A percentile compares a stretch with the other conserved stretches of the same genome.
phyloP scores from a whole-genome alignment of 805 yeast genomes.

The Ogataea methanolica region DNA sequence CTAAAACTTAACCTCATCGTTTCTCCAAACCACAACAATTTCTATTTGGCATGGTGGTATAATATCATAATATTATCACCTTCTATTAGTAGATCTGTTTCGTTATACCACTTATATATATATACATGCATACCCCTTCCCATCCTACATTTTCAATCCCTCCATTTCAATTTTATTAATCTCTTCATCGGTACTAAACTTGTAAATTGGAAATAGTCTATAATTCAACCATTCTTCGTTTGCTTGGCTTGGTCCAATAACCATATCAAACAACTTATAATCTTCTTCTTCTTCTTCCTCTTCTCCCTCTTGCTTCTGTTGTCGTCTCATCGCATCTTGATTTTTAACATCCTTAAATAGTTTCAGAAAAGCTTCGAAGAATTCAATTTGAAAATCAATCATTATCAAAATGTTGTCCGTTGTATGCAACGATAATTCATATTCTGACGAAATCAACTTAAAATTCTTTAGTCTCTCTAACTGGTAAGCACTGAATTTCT shows the following conservation, averaged over 20 bases:
- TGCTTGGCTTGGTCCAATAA: conserved; percentile 12
- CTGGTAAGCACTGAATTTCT: conserved; percentile 8
- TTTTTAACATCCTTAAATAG: conserved; percentile 1
- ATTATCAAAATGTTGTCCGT: conserved; percentile 14
- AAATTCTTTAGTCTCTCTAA: conserved; percentile 9
- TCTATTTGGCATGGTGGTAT: no score
- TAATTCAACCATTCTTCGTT: conserved; percentile 17
- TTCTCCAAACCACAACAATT: no score
- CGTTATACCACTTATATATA: neutral
- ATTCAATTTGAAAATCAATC: conserved; percentile 14
- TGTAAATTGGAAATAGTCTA: conserved; percentile 22
- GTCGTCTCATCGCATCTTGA: no score
- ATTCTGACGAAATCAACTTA: conserved; percentile 11
- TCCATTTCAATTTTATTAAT: conserved; percentile 2
- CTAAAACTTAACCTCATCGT: no score
- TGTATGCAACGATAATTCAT: conserved; percentile 14
- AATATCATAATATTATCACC: no score
- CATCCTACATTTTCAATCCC: conserved; percentile 1
- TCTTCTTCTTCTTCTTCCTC: conserved; percentile 7
- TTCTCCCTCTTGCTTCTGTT: neutral
- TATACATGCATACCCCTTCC: neutral
- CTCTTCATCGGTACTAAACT: conserved; percentile 8
- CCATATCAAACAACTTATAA: conserved; percentile 14
- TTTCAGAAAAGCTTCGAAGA: conserved; percentile 9
- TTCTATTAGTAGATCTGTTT: neutral